Percentiles rank a stretch among this genome's conserved stretches.
These are phyloP conservation scores for Geopyxis carbonaria DNA, from an alignment of 495 filamentous ascomycete species.

Conservation along the genomic window DNA sequence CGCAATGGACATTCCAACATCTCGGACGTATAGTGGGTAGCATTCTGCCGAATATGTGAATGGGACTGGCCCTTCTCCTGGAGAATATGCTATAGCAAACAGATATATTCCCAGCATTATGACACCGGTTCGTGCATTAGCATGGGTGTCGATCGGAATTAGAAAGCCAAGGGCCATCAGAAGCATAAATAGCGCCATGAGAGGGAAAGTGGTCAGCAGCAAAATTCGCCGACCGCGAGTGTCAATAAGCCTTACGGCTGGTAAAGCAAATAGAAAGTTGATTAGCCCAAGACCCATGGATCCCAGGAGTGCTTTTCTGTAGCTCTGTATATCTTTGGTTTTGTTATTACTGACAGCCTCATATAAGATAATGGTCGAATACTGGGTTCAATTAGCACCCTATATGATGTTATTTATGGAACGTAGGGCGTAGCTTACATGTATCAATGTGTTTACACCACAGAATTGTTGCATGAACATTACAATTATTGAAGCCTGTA, in stretches of 20 bases:
- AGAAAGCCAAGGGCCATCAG: slow-evolving; percentile 41
- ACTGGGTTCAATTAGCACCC: slow-evolving; percentile 27
- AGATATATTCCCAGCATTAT: slow-evolving; percentile 24
- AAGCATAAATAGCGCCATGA: slow-evolving; percentile 38
- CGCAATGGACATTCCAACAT: slow-evolving; percentile 48
- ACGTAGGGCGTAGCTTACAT: slow-evolving; percentile 24
- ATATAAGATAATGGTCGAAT: slow-evolving; percentile 40
- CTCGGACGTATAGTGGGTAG: slow-evolving; percentile 55
- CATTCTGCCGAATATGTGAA: slow-evolving; percentile 67
- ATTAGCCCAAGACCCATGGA: slow-evolving; percentile 48
- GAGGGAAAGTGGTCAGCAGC: slow-evolving; percentile 46
- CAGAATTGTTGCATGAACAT: slow-evolving; percentile 60
- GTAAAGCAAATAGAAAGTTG: slow-evolving; percentile 48
- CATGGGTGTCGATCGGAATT: slow-evolving; percentile 27
- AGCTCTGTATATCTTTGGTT: no score
- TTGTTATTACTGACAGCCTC: slow-evolving; percentile 33
- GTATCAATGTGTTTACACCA: slow-evolving; percentile 43
- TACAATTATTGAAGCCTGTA: slow-evolving; percentile 51
- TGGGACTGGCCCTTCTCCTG: slow-evolving; percentile 67
- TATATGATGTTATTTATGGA: slow-evolving; percentile 39
- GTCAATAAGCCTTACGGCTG: slow-evolving; percentile 51
- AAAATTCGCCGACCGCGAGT: slow-evolving; percentile 45
- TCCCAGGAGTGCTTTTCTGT: slow-evolving; percentile 29
- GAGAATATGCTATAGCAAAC: slow-evolving; percentile 55
- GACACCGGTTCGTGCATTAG: not conserved